Evolutionary conservation across 2,329 filamentous ascomycete genomes (phyloP).

Genomic region (Sclerotinia nivalis): DNA sequence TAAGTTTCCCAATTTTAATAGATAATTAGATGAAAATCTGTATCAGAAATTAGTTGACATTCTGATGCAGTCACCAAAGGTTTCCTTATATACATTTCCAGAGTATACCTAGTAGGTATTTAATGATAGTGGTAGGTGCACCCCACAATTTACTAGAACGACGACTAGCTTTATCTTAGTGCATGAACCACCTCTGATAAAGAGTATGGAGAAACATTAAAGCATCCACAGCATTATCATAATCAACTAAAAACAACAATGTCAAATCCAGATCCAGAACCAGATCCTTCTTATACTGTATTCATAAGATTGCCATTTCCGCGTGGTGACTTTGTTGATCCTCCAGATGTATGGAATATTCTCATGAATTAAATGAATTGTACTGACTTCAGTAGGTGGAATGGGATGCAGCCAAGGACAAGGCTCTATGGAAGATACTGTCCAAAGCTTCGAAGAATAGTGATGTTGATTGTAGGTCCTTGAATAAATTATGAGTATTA

Average conservation of each 20-base stretch:
- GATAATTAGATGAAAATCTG: not conserved
- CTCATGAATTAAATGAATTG: not conserved
- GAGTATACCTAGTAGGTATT: not conserved
- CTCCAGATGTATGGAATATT: constrained; percentile 66
- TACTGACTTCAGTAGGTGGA: constrained; percentile 60
- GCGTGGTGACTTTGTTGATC: constrained; percentile 85
- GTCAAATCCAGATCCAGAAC: constrained; percentile 27
- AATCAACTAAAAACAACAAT: constrained; percentile 29
- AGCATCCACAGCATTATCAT: constrained; percentile 2
- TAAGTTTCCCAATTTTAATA: not conserved
- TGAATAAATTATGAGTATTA: not conserved
- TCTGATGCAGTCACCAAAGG: not conserved
- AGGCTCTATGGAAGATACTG: constrained; percentile 84
- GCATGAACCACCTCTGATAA: constrained; percentile 30
- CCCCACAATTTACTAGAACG: not conserved
- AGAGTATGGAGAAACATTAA: constrained; percentile 24
- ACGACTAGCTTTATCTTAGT: constrained; percentile 31
- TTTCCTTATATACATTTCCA: not conserved
- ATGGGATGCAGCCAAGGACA: constrained; percentile 87
- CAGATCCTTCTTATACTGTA: constrained; percentile 57
- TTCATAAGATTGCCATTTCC: constrained; percentile 89
- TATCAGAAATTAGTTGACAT: not conserved
- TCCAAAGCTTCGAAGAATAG: constrained; percentile 75
- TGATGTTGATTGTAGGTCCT: constrained; percentile 76
- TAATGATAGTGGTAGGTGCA: not conserved